phyloP scores from a whole-genome alignment of 2,329 filamentous ascomycete species.

The Diaporthe longicolla region DNA sequence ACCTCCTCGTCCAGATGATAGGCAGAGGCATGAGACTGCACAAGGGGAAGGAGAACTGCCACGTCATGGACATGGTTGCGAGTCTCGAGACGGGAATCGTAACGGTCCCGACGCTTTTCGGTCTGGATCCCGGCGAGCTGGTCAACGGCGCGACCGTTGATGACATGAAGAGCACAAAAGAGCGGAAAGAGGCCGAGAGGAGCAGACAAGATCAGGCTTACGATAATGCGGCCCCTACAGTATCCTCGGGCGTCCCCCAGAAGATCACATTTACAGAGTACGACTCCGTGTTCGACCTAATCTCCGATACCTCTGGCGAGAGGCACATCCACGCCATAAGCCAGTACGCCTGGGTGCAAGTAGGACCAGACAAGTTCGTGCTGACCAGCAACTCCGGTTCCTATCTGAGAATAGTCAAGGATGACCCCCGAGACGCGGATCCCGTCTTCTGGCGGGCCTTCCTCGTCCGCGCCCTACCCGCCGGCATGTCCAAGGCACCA shows the following conservation, averaged over 20 bases:
- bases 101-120: conserved; percentile 92
- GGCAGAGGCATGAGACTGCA: conserved; percentile 90
- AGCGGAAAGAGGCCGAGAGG: conserved; percentile 61
- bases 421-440: conserved; percentile 50
- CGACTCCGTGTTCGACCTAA: conserved; percentile 89
- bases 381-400: conserved; percentile 77
- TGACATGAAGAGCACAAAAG: conserved; percentile 70
- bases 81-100: conserved; percentile 87
- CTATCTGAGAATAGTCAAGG: conserved; percentile 67
- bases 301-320: conserved; percentile 85
- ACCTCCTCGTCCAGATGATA: conserved; percentile 97
- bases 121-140: conserved; percentile 86
- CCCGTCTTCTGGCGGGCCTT: conserved; percentile 58
- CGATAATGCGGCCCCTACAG: conserved; percentile 7
- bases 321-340: conserved; percentile 83
- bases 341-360: conserved; percentile 84
- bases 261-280: conserved; percentile 90
- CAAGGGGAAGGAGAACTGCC: conserved; percentile 86
- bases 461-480: conserved; percentile 64
- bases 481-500: conserved; percentile 64
- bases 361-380: conserved; percentile 78
- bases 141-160: conserved; percentile 76
- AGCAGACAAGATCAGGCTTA: conserved; percentile 49
- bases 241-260: conserved; percentile 44
- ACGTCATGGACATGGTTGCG: conserved; percentile 96